A percentile compares a stretch with the other conserved stretches of the same genome.
Evolutionary conservation across 257 asterid species (phyloP).

Genomic region (Rauvolfia tetraphylla): DNA sequence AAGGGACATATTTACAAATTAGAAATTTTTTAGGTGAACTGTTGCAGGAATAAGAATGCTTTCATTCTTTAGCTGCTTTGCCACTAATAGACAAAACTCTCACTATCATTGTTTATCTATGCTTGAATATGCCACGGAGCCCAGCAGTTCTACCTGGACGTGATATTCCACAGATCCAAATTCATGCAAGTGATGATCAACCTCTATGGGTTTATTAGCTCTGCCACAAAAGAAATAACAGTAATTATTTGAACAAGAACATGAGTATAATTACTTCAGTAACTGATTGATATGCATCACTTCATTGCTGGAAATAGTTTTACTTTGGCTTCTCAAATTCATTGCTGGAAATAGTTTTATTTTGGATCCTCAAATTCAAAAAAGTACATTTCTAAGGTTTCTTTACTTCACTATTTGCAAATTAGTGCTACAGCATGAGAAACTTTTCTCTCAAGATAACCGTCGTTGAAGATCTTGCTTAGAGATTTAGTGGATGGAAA

Average conservation of each 20-base stretch:
- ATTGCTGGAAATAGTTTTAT: not conserved
- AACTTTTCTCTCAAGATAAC: not conserved
- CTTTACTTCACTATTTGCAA: not conserved
- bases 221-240: slow-evolving; percentile 33
- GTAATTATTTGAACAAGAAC: not conserved
- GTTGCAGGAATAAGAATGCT: not conserved
- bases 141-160: slow-evolving; percentile 51
- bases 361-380: not conserved
- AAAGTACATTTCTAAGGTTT: not conserved
- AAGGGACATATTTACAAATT: not conserved
- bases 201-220: slow-evolving; percentile 45
- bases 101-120: not conserved
- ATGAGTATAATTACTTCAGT: not conserved
- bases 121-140: not conserved
- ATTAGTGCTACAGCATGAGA: not conserved
- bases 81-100: not conserved
- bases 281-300: not conserved
- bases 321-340: not conserved
- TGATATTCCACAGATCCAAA: slow-evolving; percentile 81
- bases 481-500: not conserved
- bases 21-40: not conserved
- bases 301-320: not conserved
- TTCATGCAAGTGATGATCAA: slow-evolving; percentile 80
- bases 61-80: not conserved
- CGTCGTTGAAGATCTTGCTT: not conserved